Evolutionary conservation across 2,329 filamentous ascomycete genomes (phyloP).

Genomic region (Zalaria obscura): DNA sequence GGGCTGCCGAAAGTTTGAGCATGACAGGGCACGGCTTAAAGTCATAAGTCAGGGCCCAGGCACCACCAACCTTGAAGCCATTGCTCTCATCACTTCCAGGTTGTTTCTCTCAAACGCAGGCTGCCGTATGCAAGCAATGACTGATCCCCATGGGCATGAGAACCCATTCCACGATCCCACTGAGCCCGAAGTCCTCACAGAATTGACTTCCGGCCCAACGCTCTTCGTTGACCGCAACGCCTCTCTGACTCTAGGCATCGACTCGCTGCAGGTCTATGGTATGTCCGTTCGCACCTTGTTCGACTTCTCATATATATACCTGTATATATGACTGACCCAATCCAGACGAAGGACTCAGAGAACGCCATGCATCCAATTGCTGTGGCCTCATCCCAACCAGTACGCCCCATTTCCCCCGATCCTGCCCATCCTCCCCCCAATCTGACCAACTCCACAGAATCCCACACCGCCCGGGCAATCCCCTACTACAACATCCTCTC

Average conservation of each 20-base stretch:
- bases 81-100: no score
- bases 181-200: neutral
- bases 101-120: no score
- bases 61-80: no score
- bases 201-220: slow-evolving; percentile 10
- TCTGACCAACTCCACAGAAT: slow-evolving; percentile 3
- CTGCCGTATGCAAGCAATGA: no score
- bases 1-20: no score
- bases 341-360: slow-evolving; percentile 39
- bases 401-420: slow-evolving; percentile 16
- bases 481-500: slow-evolving; percentile 76
- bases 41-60: no score
- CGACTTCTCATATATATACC: neutral
- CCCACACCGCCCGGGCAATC: slow-evolving; percentile 43
- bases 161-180: neutral
- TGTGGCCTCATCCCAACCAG: slow-evolving; percentile 41
- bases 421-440: slow-evolving; percentile 1
- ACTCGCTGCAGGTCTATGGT: slow-evolving; percentile 47
- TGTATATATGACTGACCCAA: neutral
- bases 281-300: slow-evolving; percentile 9
- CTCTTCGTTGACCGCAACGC: slow-evolving; percentile 43
- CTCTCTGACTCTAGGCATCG: slow-evolving; percentile 44
- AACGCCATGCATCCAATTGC: slow-evolving; percentile 35
- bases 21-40: no score
- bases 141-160: no score